Conservation (phyloP, 768 basidiomycete genomes). For the Amanita molliuscula region DNA sequence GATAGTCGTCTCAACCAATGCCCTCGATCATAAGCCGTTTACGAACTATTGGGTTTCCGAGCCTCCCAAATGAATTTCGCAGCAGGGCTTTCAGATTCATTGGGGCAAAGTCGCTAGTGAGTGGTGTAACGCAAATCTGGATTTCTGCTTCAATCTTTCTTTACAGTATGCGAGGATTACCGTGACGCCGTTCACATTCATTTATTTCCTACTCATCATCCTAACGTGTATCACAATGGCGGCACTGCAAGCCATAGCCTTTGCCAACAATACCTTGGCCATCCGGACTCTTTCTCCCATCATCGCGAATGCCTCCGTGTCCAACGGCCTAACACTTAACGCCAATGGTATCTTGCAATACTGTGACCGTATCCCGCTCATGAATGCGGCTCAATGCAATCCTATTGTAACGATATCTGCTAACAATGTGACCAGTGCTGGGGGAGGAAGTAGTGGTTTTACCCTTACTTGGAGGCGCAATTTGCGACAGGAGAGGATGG, state of each 20-base stretch:
- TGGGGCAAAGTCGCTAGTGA: not conserved
- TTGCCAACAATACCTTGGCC: slow-evolving; percentile 25
- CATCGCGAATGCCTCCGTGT: slow-evolving; percentile 18
- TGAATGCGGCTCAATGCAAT: slow-evolving; percentile 17
- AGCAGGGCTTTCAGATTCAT: not conserved
- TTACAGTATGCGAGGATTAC: slow-evolving; percentile 37
- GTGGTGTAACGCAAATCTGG: not conserved
- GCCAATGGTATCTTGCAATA: slow-evolving; percentile 17
- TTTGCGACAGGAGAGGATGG: not conserved
- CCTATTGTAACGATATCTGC: slow-evolving; percentile 3
- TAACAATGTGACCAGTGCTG: not conserved
- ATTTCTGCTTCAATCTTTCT: not conserved
- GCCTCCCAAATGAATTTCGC: not conserved
- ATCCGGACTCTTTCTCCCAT: slow-evolving; percentile 20
- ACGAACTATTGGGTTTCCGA: not conserved
- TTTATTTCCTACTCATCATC: slow-evolving; percentile 38
- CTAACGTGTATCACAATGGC: slow-evolving; percentile 29
- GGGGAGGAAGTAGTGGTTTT: not conserved
- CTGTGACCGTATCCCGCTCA: slow-evolving; percentile 30
- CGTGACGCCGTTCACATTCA: slow-evolving; percentile 35
- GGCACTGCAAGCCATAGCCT: slow-evolving; percentile 28
- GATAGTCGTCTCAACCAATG: not conserved
- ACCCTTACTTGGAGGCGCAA: slow-evolving; percentile 3
- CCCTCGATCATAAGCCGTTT: not conserved
- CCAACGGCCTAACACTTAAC: slow-evolving; percentile 15